Conservation (phyloP, 345 rosid species). For the Eucalyptus urophylla region DNA sequence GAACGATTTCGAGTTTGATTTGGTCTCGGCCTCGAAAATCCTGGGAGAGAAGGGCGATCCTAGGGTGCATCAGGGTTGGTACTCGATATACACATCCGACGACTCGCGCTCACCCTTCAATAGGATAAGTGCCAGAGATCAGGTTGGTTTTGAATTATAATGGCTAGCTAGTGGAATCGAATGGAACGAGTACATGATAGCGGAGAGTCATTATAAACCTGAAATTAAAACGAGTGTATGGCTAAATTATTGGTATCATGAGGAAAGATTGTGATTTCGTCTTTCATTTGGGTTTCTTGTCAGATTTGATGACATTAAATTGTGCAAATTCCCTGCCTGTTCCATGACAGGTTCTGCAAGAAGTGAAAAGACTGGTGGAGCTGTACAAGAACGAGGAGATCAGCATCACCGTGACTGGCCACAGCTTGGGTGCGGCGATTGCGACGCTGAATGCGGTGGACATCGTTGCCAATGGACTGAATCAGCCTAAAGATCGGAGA, state of each 20-base stretch:
- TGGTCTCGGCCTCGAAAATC: constrained; percentile 37
- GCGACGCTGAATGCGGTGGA: constrained; percentile 53
- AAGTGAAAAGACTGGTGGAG: constrained; percentile 41
- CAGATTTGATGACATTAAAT: background rate
- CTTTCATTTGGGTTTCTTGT: background rate
- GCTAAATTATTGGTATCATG: background rate
- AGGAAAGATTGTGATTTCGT: background rate
- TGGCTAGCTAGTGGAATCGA: background rate
- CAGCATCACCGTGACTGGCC: constrained; percentile 57
- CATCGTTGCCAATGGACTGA: constrained; percentile 46
- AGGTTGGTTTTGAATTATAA: constrained; percentile 14
- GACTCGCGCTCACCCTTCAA: constrained; percentile 55
- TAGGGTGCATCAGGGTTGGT: constrained; percentile 78
- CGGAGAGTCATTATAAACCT: background rate
- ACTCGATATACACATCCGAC: constrained; percentile 67
- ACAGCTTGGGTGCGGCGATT: constrained; percentile 55
- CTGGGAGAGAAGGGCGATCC: constrained; percentile 19
- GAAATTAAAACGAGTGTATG: background rate
- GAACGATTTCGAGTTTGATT: constrained; percentile 36
- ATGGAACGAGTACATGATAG: background rate
- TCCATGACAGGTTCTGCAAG: constrained; percentile 13
- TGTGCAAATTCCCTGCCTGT: background rate
- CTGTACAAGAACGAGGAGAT: constrained; percentile 47
- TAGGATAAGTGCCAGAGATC: constrained; percentile 46
- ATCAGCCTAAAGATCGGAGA: constrained; percentile 13